Evolutionary conservation across 305 asterid genomes (phyloP), one percentile per base, ranked within the genome.

Genomic region (Fraxinus latifolia): DNA sequence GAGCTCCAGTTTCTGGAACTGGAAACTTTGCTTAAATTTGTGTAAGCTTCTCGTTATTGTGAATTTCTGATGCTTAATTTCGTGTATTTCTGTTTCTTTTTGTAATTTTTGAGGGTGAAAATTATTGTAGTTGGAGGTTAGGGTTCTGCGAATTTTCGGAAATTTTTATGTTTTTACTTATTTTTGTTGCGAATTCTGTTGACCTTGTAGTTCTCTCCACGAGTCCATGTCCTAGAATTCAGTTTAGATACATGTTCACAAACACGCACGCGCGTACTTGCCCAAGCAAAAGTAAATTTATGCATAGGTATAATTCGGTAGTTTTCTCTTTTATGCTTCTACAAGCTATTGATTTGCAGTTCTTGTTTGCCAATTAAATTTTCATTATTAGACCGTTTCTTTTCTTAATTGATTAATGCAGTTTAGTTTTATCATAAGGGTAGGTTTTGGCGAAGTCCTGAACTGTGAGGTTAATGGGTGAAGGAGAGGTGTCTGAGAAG

Each of bases 401-500:
- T 77, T 17, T 82, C n/a, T 42, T 83, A 71, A 65, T 55, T 6
- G 67, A 17, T 55, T 55, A 55, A 55, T 8, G 19, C 47, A 11
- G 81, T 68, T 60, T 12, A 65, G 60, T 50, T 34, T 80, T 47
- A 70, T 65, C 42, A 19, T 55, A 50, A 29, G 29, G 36, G 37
- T 19, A 65, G 74, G 76, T 74, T 76, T 71, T 74, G 17, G 47
- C 55, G 55, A 55, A 55, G 67, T 55, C 17, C 27, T 17, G 27
- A 55, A 55, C 12, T 55, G 67, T 27, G 29, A 33, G 70, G 76
- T 82, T 33, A 34, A 95, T 93, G 98, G 95, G 92, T 73, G 93
- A 89, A 86, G 93, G 83, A 81, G 93, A 86, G 4, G 90, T 82
- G 68, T 50, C 91, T 44, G 93, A 87, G 82, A 87, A 81, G 81